Evolutionary conservation across 257 asterid species (phyloP), one percentile per base, ranked within the genome.

Genomic region (Pogostemon cablin): DNA sequence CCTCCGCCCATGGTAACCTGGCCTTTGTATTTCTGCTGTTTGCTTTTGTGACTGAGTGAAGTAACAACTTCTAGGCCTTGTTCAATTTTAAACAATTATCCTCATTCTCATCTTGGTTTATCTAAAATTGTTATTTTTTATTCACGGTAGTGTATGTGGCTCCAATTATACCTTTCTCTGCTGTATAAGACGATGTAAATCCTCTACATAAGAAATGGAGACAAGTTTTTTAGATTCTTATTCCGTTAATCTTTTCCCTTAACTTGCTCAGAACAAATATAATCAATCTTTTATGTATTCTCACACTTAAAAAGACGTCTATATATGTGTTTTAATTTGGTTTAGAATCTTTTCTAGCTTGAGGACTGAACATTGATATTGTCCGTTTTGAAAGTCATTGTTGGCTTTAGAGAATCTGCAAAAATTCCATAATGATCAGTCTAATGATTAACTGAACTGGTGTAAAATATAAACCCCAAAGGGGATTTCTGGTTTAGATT

Each of bases 1-100:
- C 90, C 97, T 64, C 99, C 99, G 67, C 77, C 99, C n/a, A 79
- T 87, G 92, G 96, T 91, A 80, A 52, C 37, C 5, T 9, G 56
- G 9, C 7, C 49, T 9, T 8, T 46, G 17, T 35, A 7, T 49
- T 12, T 43, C 39, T 34, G 37, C 35, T 48, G 8, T 56, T 35
- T 8, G 37, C 35, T 6, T 7, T 9, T 59, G 2, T 61, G n/a
- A 2, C 46, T 6, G 7, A 58, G 8, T 55, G 68, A 39, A 69
- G 40, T 38, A 41, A 11, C 6, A 53, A 17, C 62, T 12, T 9
- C 68, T 55, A 35, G 37, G 46, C 7, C 61, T 57, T 6, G 0
- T 63, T 68, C 68, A 35, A 52, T 4, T 15, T 56, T 39, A 25
- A 7, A 9, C 7, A 52, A 3, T 55, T 15, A 0, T 59, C 40